Conservation (phyloP, 2,329 filamentous ascomycete genomes). For the Orbilia blumenaviensis region DNA sequence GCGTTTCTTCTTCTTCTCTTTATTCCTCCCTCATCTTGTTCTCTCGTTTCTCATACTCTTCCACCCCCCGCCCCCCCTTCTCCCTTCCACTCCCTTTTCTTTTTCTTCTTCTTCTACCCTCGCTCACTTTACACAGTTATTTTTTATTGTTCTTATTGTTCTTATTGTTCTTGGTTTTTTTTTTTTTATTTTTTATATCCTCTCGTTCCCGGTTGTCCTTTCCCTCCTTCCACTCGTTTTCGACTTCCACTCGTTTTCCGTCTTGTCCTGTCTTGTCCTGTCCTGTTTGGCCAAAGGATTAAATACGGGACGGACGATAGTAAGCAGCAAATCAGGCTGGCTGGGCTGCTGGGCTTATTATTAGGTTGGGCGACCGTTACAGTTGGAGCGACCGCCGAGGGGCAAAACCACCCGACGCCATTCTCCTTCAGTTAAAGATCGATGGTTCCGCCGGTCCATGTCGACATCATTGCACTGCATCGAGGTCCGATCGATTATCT, state of each 20-base stretch:
- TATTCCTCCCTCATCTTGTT: neutral
- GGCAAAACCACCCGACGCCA: conserved; percentile 22
- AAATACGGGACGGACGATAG: no score
- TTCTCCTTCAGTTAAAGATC: neutral
- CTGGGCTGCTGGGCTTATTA: neutral
- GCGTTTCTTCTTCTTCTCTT: neutral
- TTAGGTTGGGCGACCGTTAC: neutral
- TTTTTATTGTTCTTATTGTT: no score
- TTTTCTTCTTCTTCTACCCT: neutral
- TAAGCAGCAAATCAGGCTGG: neutral
- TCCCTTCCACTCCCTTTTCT: conserved; percentile 15
- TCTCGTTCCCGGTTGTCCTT: neutral
- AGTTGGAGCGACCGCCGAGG: conserved; percentile 10
- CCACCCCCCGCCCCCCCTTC: neutral
- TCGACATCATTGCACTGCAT: conserved; percentile 12
- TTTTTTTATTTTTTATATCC: conserved; percentile 1
- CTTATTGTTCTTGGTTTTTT: neutral
- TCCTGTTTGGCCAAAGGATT: no score
- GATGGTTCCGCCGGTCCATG: neutral
- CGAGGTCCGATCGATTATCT: neutral
- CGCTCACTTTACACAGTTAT: neutral
- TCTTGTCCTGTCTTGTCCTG: no score
- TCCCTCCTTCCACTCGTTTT: neutral
- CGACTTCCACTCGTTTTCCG: conserved; percentile 3
- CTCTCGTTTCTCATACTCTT: conserved; percentile 14